A percentile compares a stretch with the other conserved stretches of the same genome.
Conservation (phyloP, 106 monocot genomes). For the Alisma plantagoaquatica region DNA sequence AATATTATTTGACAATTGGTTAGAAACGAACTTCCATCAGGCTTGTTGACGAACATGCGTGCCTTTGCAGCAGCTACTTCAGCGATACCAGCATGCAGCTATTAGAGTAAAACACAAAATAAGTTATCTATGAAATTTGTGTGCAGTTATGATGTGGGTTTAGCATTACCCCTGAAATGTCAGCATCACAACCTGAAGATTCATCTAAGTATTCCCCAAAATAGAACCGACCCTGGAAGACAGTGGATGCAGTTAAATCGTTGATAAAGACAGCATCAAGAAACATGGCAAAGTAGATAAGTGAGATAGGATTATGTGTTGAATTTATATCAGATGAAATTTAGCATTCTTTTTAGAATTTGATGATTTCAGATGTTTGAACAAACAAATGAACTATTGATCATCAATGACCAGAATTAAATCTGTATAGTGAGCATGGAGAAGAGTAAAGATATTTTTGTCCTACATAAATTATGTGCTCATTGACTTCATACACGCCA, state of each 20-base stretch:
- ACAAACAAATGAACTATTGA: too few species aligned
- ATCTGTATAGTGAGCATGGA: too few species aligned
- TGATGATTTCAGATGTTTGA: too few species aligned
- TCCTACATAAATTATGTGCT: slow-evolving; percentile 61
- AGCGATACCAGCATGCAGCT: slow-evolving; percentile 84
- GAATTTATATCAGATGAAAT: too few species aligned
- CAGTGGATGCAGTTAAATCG: neutral
- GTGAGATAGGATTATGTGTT: too few species aligned
- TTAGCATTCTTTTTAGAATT: too few species aligned
- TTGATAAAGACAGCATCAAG: neutral
- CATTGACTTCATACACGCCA: slow-evolving; percentile 83
- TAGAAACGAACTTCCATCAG: slow-evolving; percentile 75
- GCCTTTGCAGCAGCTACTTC: slow-evolving; percentile 93
- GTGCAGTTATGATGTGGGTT: too few species aligned
- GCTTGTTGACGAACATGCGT: slow-evolving; percentile 87
- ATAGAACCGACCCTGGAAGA: slow-evolving; percentile 72
- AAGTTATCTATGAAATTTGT: slow-evolving; percentile 1
- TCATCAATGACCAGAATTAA: too few species aligned
- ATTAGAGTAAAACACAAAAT: slow-evolving; percentile 18
- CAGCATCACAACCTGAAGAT: slow-evolving; percentile 58
- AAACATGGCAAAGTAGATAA: too few species aligned
- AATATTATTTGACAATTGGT: too few species aligned
- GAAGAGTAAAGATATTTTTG: too few species aligned
- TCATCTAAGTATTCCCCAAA: slow-evolving; percentile 72
- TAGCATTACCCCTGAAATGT: slow-evolving; percentile 75